These are phyloP conservation scores for Lyophyllum decastes DNA, from an alignment of 768 basidiomycete species.

Conservation along the genomic window DNA sequence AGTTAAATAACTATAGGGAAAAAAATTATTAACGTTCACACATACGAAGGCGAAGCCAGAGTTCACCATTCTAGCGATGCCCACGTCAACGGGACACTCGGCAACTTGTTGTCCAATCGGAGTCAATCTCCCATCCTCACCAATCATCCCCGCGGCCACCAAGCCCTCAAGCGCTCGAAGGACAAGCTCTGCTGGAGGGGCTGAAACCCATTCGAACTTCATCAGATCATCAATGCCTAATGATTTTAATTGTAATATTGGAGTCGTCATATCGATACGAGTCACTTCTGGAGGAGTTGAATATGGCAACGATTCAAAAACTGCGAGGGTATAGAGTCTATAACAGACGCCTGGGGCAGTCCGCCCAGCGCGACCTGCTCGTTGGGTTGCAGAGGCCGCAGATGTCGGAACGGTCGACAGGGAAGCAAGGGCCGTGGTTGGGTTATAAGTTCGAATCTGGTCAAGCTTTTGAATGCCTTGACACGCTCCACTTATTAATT, in stretches of 20 bases:
- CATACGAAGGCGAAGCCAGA: not conserved
- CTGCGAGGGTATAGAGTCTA: constrained; percentile 76
- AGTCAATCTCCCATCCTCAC: constrained; percentile 77
- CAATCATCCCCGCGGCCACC: constrained; percentile 79
- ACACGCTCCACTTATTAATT: not conserved
- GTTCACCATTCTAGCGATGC: constrained; percentile 90
- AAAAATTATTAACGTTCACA: not conserved
- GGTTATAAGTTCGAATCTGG: constrained; percentile 90
- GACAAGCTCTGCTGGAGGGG: constrained; percentile 85
- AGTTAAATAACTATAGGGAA: constrained; percentile 73
- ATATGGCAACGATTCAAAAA: constrained; percentile 58
- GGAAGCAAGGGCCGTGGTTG: constrained; percentile 81
- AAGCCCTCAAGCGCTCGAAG: constrained; percentile 85
- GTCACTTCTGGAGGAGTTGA: constrained; percentile 89
- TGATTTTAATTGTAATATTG: constrained; percentile 91
- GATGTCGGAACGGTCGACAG: constrained; percentile 84
- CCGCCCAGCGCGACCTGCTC: constrained; percentile 93
- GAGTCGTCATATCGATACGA: constrained; percentile 87
- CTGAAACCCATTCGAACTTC: constrained; percentile 94
- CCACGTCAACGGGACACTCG: constrained; percentile 92
- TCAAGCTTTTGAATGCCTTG: not conserved
- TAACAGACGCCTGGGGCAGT: constrained; percentile 93
- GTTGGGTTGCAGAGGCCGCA: constrained; percentile 86
- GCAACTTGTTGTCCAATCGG: constrained; percentile 83
- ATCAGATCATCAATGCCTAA: constrained; percentile 94